Base-by-base conservation (phyloP, 1,139 yeast species). In the Debaryomycetaceae sp. region DNA sequence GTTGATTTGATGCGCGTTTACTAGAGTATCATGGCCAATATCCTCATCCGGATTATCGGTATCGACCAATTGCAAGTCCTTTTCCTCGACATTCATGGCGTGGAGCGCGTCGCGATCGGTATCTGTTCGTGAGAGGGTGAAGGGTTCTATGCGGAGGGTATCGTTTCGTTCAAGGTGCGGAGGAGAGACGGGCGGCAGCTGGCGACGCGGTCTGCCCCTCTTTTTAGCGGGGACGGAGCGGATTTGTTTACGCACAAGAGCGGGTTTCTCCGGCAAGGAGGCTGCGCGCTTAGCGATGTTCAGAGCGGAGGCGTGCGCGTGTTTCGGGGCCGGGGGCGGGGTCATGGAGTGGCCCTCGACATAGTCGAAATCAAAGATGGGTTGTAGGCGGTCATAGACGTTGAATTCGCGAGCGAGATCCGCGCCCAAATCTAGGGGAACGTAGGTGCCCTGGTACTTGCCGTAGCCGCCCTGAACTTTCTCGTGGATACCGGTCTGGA, bases 381-480 rank as follows among this genome's bases (percentile, higher is more conserved):
- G 85, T 30, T 58, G 58, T 32, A 90, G 57, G 16, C 69, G 63
- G 3, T 72, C 80, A 35, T 64, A 66, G 1, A 87, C 95, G 2
- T 71, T 77, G 45, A 82, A 87, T 43, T 75, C 77, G 28, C 59
- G 61, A 2, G 95, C 55, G 22, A 82, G 57, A 5, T 68, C 64
- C 1, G 67, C 68, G 0, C 87, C 45, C 20, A 79, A 55, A 16
- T 69, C 68, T 36, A 71, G 58, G 0, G 95, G 93, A 15, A 86
- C 79, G 85, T 95, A 90, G 1, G 96, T 83, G 2, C 97, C 97
- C 55, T 87, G 96, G 50, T 82, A 83, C 47, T 85, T 80, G 11
- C 96, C 96, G 48, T 86, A 83, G 0, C 95, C 96, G 27, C 95
- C 96, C 55, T 86, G 95, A 10, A 87, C 90, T 49, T 86, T 87